Conservation (phyloP, 2,329 filamentous ascomycete species). For the Paraconiothyrium brasiliense region DNA sequence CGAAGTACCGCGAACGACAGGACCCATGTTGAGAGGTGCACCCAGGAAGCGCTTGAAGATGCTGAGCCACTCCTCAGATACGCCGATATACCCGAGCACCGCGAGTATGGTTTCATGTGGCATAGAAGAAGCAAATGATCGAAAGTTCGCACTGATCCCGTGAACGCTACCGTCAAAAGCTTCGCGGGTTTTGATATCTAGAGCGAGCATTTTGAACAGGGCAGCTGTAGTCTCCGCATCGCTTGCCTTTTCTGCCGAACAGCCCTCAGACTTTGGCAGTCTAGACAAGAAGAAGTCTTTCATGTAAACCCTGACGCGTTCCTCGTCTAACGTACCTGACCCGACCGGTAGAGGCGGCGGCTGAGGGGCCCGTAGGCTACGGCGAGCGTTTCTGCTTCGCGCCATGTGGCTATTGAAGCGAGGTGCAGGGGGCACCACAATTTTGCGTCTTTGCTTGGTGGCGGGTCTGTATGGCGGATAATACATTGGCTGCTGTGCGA, state of each 20-base stretch:
- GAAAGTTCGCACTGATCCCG: constrained; percentile 33
- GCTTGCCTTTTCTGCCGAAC: constrained; percentile 16
- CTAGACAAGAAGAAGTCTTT: constrained; percentile 38
- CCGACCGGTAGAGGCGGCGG: constrained; percentile 14
- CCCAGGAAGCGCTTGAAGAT: constrained; percentile 66
- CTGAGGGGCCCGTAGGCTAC: not conserved
- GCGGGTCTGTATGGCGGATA: not conserved
- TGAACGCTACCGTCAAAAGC: constrained; percentile 28
- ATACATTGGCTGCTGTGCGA: not conserved
- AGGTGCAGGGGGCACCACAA: not conserved
- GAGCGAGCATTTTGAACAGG: constrained; percentile 37
- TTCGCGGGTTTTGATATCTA: constrained; percentile 32
- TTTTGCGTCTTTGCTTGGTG: not conserved
- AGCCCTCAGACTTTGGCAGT: constrained; percentile 28
- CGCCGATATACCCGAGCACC: constrained; percentile 67
- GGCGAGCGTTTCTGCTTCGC: not conserved
- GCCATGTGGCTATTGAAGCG: not conserved
- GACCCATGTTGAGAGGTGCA: constrained; percentile 36
- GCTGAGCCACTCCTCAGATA: constrained; percentile 64
- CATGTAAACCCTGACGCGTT: constrained; percentile 28
- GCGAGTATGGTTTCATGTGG: constrained; percentile 68
- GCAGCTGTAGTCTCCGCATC: constrained; percentile 28
- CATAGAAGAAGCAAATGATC: constrained; percentile 66
- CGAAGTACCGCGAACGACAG: constrained; percentile 28
- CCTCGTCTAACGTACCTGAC: constrained; percentile 18